Conservation (phyloP, 2,329 filamentous ascomycete species). For the Aspergillus hortae region DNA sequence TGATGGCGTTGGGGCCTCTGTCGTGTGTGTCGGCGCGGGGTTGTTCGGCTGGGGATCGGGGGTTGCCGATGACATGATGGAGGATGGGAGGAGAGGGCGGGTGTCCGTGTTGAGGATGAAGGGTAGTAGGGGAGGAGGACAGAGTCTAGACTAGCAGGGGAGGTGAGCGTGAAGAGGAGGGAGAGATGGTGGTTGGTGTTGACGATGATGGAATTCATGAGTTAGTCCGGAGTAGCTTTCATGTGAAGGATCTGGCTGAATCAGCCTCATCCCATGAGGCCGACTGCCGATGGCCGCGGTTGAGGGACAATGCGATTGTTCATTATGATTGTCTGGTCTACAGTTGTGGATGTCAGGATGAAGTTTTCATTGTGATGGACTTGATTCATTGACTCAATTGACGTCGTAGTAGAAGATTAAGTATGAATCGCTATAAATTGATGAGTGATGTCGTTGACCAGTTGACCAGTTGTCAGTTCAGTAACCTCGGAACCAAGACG, state of each 20-base stretch:
- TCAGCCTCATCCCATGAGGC: not conserved
- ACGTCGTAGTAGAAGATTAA: too few species aligned
- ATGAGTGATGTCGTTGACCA: too few species aligned
- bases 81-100: not conserved
- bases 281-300: not conserved
- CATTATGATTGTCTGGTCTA: too few species aligned
- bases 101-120: constrained; percentile 1
- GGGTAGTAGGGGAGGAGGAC: constrained; percentile 3
- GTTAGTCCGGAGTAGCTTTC: not conserved
- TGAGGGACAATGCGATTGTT: not conserved
- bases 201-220: too few species aligned
- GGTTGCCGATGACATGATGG: not conserved
- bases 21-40: not conserved
- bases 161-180: constrained; percentile 1
- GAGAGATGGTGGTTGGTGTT: not conserved
- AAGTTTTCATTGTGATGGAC: too few species aligned
- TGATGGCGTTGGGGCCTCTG: constrained; percentile 4
- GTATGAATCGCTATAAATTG: too few species aligned
- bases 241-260: not conserved
- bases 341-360: too few species aligned
- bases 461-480: too few species aligned
- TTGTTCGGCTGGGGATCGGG: not conserved
- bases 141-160: constrained; percentile 14
- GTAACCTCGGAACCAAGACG: too few species aligned
- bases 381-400: too few species aligned